Evolutionary conservation across 2,329 filamentous ascomycete genomes (phyloP), one percentile per base, ranked within the genome.

Genomic region (Allantophomopsis cytisporea): DNA sequence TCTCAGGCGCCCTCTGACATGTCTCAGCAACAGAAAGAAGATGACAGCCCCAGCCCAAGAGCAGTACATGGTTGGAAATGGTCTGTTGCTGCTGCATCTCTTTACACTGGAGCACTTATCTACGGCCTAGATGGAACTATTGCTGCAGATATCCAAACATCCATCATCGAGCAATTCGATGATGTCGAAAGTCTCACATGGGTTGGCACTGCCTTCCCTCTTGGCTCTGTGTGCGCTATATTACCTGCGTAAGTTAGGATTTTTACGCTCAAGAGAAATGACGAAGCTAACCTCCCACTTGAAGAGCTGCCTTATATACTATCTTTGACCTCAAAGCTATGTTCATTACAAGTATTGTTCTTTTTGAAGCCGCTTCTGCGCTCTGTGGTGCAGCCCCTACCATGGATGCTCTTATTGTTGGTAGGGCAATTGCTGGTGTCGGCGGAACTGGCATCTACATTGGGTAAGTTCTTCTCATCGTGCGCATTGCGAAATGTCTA

Each of bases 221-320:
- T 54, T 43, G 14, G 64, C 64, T 15, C 74, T 57, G 49, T 71
- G 66, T 17, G 64, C 60, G 38, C 72, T 65, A 14, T 66, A 63
- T 78, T 39, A 20, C 78, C 80, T 39, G 49, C 44, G 31, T 28
- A 28, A 28, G 23, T 28, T 28, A n/a, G 23, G 23, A 28, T 28
- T 28, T 8, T 8, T 28, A 3, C 4, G 10, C 3, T 28, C 23
- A 28, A 12, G 5, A 10, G 23, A 28, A 8, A 10, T 8, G 8
- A 28, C 10, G 23, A 28, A 28, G 23, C 23, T 28, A 28, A 28
- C 7, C 10, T 28, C 5, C 23, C 23, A 7, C 4, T 28, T 28
- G 23, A 18, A 15, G 17, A n/a, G 32, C 23, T 28, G 23, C 23
- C 11, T 18, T 34, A 7, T 34, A 34, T 30, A 30, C 23, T 13